Base-by-base conservation (phyloP, 2,329 filamentous ascomycete species). In the Paradendryphiella salina region DNA sequence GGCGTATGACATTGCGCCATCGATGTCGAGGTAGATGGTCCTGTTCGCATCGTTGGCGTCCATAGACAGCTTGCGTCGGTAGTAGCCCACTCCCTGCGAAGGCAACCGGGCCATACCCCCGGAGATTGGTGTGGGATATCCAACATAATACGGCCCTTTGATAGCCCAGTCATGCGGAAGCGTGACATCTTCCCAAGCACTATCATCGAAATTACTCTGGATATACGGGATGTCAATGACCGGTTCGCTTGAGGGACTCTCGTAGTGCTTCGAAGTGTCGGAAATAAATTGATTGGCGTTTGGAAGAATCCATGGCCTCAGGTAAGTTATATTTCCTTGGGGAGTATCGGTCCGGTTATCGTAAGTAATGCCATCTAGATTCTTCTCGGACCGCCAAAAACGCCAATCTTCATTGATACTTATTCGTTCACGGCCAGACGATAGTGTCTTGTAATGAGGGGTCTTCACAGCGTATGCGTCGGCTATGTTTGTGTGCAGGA, bases 1-100 rank as follows among this genome's bases (percentile, higher is more conserved):
- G 0, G 77, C 68, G 46, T 79, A 79, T 1, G 77, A 77, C 77
- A 79, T 79, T 48, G 78, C 78, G 9, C 78, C 77, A 50, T 80
- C 78, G 15, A 80, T 59, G 15, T 80, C 78, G 4, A 80, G 65
- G 44, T 71, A 80, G 18, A 79, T 61, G 0, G 63, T 55, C 50
- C 75, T 77, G 20, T 63, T 65, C 21, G 76, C 60, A 3, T 65
- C 52, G 0, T 50, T 39, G n/a, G 40, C 15, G 8, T 32, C 72
- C 69, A 76, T 41, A 0, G 60, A 55, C 1, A 82, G 6, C 3
- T 63, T 76, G 18, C 73, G 70, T 5, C 80, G 77, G 56, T 82
- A 82, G 79, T 79, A 82, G 1, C 77, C 79, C 1, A 82, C 75
- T 3, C 80, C 80, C 15, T 81, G 73, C 17, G 74, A 69, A 0